Base-by-base conservation (phyloP, 495 filamentous ascomycete species). In the Massariosphaeria phaeospora region DNA sequence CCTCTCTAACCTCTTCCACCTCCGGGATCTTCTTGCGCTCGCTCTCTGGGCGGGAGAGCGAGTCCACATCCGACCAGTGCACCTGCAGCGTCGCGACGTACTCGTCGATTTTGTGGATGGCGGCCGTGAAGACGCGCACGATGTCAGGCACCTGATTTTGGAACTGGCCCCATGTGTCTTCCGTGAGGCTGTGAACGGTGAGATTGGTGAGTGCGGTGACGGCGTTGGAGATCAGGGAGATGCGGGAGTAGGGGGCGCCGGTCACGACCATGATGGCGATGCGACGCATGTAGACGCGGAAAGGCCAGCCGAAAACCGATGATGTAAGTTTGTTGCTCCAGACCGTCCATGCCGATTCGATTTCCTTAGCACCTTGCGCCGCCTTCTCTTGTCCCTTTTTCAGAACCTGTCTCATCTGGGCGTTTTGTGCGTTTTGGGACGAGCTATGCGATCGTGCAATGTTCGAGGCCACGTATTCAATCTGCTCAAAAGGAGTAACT, bases 141-240 rank as follows among this genome's bases (percentile, higher is more conserved):
- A 95, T 79, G 7, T 67, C 64, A 5, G 86, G 79, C 1, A 96
- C 79, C 62, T 91, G 83, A 27, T 80, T 76, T 45, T 91, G 83
- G 34, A 95, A 93, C 61, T 86, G 84, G 23, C 93, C 93, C 61
- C 81, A 94, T n/a, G 74, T 74, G 67, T 99, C 93, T 70, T 99
- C 93, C 9, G 72, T 71, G 26, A 96, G 70, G 67, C 83, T 88
- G 34, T 76, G 75, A n/a, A 84, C 75, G 13, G 84, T 77, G 6
- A 99, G 76, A 31, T 71, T 73, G 9, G 80, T 78, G 33, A 97
- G 70, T 0, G 84, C 80, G 51, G 82, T 79, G 29, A 83, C 77
- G 7, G 89, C 85, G 64, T 90, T 82, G 44, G 85, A 65, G 55
- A 90, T 83, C 17, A 80, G 66, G 47, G 75, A 78, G 1, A 82